phyloP scores from a whole-genome alignment of 352 stramenopile species.

The Phytophthora hybrid region DNA sequence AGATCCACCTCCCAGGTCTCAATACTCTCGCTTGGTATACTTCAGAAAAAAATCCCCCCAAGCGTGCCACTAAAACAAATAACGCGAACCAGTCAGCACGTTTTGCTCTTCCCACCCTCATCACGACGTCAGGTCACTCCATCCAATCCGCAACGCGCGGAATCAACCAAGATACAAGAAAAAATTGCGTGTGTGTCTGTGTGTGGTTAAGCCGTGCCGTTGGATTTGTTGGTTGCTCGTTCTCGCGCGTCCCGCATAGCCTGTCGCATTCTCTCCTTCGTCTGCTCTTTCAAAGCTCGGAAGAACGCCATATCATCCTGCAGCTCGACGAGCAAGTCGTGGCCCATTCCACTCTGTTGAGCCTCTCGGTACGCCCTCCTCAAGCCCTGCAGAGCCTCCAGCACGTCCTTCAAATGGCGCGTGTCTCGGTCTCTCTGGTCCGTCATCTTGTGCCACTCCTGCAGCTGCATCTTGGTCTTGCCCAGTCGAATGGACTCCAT shows the following conservation, averaged over 20 bases:
- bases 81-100: not conserved
- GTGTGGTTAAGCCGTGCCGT: conserved; percentile 34
- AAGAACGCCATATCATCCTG: conserved; percentile 84
- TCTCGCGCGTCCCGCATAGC: conserved; percentile 60
- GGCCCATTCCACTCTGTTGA: conserved; percentile 54
- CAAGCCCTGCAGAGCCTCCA: conserved; percentile 58
- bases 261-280: conserved; percentile 76
- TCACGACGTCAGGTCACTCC: not conserved
- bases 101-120: not conserved
- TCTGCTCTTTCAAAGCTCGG: conserved; percentile 66
- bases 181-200: not conserved
- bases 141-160: conserved; percentile 17
- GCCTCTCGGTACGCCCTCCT: conserved; percentile 62
- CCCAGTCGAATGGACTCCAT: conserved; percentile 82
- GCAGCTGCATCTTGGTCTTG: conserved; percentile 72
- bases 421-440: conserved; percentile 78
- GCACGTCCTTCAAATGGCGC: conserved; percentile 66
- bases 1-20: conserved; percentile 18
- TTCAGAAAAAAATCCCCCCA: not conserved
- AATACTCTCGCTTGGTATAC: not conserved
- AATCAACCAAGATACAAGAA: not conserved
- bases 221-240: conserved; percentile 35
- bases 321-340: conserved; percentile 67
- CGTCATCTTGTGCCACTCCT: conserved; percentile 57
- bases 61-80: not conserved